Base-by-base conservation (phyloP, 371 early-diverging fungal genomes). In the Vittaforma corneae region DNA sequence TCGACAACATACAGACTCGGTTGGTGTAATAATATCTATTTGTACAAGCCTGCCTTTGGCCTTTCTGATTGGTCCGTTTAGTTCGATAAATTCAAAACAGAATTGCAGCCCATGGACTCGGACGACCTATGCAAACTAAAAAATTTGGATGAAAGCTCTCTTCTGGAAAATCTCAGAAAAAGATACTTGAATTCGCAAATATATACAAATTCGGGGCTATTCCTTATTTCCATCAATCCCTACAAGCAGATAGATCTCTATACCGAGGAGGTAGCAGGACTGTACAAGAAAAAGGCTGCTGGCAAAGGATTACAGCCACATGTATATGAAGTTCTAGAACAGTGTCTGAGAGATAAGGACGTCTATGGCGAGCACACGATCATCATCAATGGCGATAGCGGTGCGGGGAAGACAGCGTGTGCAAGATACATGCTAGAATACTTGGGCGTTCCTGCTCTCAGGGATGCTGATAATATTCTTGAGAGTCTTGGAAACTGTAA, bases 401-500 rank as follows among this genome's bases (percentile, higher is more conserved):
- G 80, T 16, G 59, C 76, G 16, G 80, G 80, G 3, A 79, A 79
- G 54, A 79, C 76, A 28, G 77, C 68, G 53, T 72, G 70, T 60
- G 70, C 77, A n/a, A 71, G 67, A 42, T 44, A 66, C 11, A 64
- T 77, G 9, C 46, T 77, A 33, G 67, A 74, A n/a, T 77, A 77
- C 68, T 52, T 77, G 22, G 33, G 57, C n/a, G 33, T 56, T 4
- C 33, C 44, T 35, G 44, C 44, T 16, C 48, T 78, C 32, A 26
- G 33, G 9, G 40, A 59, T 26, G 40, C 63, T 1, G 61, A 67
- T 51, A 3, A 50, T 28, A 80, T 88, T 50, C 67, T 87, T 9
- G 84, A 87, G 62, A 80, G 84, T 3, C 86, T 89, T 69, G 88
- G 90, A 42, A 86, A 86, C 79, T 82, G 85, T 32, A 72, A 77